A percentile compares a stretch with the other conserved stretches of the same genome.
phyloP scores from a whole-genome alignment of 2,329 filamentous ascomycete genomes.

The Graphium sp. region DNA sequence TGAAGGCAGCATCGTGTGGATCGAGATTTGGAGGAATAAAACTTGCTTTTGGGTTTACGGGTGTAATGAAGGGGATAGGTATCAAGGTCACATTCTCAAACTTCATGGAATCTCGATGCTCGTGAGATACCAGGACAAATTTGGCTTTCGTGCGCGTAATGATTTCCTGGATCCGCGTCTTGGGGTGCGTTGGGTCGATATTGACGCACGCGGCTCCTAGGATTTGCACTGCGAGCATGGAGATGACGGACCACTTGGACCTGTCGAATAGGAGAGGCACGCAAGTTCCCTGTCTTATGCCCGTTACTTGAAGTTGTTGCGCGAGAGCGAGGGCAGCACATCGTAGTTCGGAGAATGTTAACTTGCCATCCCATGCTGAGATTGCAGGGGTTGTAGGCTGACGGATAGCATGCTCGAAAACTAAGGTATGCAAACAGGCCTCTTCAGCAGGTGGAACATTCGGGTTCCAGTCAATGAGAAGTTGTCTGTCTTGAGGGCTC shows the following conservation, averaged over 20 bases:
- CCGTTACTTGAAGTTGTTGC: too few relatives aligned
- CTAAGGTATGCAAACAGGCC: too few relatives aligned
- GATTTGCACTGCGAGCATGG: constrained; percentile 8
- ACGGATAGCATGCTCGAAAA: too few relatives aligned
- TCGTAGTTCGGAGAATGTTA: too few relatives aligned
- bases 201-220: constrained; percentile 9
- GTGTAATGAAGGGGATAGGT: background rate
- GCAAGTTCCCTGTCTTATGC: constrained; percentile 6
- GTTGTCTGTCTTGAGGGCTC: too few relatives aligned
- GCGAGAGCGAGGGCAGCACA: constrained; percentile 3
- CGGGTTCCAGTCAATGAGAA: too few relatives aligned
- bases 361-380: too few relatives aligned
- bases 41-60: background rate
- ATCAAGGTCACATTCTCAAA: background rate
- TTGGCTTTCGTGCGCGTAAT: constrained; percentile 2
- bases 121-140: constrained; percentile 2
- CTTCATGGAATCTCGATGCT: background rate
- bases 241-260: constrained; percentile 7
- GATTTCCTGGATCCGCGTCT: constrained; percentile 2
- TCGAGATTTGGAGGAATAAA: background rate
- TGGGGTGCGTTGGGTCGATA: constrained; percentile 8
- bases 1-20: constrained; percentile 11
- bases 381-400: too few relatives aligned
- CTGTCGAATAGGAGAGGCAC: constrained; percentile 9
- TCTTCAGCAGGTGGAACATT: too few relatives aligned